Evolutionary conservation across 768 basidiomycete species (phyloP).

Genomic region (Leccinellum luteum): DNA sequence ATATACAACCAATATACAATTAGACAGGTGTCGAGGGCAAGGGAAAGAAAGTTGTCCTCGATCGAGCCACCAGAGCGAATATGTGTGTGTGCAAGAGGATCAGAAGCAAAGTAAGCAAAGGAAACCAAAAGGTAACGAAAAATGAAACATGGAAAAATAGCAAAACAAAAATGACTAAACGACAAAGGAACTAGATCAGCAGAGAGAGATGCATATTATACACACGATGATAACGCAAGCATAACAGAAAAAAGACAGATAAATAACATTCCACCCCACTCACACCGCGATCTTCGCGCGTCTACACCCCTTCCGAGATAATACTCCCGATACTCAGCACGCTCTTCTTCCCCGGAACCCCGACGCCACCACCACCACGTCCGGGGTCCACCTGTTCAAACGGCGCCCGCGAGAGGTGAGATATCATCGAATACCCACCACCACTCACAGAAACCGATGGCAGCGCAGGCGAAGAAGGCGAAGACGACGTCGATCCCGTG

Average conservation of each 20-base stretch:
- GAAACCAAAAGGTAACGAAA: background rate
- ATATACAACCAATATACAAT: slow-evolving; percentile 5
- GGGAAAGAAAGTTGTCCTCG: background rate
- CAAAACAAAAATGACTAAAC: background rate
- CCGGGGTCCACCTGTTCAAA: slow-evolving; percentile 30
- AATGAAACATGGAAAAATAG: background rate
- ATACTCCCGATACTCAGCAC: slow-evolving; percentile 70
- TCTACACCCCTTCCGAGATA: slow-evolving; percentile 47
- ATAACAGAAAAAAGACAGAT: background rate
- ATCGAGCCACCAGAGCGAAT: background rate
- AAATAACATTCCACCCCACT: background rate
- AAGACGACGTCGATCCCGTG: slow-evolving; percentile 20
- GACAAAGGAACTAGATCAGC: background rate
- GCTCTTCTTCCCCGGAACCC: slow-evolving; percentile 51
- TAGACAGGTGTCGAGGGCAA: background rate
- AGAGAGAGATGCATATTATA: slow-evolving; percentile 2
- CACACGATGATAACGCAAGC: background rate
- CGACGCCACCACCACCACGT: slow-evolving; percentile 9
- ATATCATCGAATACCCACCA: slow-evolving; percentile 27
- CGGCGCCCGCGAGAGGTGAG: slow-evolving; percentile 30
- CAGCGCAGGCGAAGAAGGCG: slow-evolving; percentile 29
- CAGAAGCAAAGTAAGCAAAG: background rate
- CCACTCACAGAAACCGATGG: slow-evolving; percentile 13
- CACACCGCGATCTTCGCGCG: background rate
- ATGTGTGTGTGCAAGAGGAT: background rate